Evolutionary conservation across 495 filamentous ascomycete species (phyloP), one percentile per base, ranked within the genome.

Genomic region (Neurospora tetraspora): DNA sequence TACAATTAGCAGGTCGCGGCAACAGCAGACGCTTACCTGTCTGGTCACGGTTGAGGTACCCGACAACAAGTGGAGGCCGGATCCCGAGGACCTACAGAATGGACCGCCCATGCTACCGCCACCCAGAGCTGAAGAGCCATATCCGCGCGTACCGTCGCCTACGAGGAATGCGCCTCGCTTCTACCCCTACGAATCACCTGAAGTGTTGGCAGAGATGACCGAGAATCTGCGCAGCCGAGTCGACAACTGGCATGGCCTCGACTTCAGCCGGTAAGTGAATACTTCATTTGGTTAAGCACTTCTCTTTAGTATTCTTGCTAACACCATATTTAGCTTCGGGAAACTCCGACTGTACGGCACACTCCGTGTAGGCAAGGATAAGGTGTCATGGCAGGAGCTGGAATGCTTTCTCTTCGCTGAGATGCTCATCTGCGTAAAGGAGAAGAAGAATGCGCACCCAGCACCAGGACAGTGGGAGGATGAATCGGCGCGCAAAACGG

Each of bases 341-440:
- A 97, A 97, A 78, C 88, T 99, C 75, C 91, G 94, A 40, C 84
- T 98, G 45, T 94, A 97, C 77, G 96, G 94, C 61, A 94, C 92
- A 18, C 91, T 98, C 74, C 90, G 92, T 71, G 96, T 99, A 27
- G 96, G 96, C 75, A 99, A 98, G 77, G 96, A 99, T 80, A 93
- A 94, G 74, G 88, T 96, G 76, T 94, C 96, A 14, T 99, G 96
- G 96, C 96, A 99, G 83, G 96, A 99, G 78, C 82, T 99, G 70
- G 94, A 98, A 80, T 99, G 96, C 80, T 99, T 93, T 82, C 87
- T 99, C 27, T 99, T 98, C 78, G 92, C 91, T 4, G 96, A 98
- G 82, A 99, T 99, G 96, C 94, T 99, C 70, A 99, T 99, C 75
- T 99, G 96, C 80, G 94, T 98, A 73, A 99, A 98, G 82, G 96